These are phyloP conservation scores for Stereocaulon alpinum DNA, from an alignment of 495 filamentous ascomycete genomes.

Conservation along the genomic window DNA sequence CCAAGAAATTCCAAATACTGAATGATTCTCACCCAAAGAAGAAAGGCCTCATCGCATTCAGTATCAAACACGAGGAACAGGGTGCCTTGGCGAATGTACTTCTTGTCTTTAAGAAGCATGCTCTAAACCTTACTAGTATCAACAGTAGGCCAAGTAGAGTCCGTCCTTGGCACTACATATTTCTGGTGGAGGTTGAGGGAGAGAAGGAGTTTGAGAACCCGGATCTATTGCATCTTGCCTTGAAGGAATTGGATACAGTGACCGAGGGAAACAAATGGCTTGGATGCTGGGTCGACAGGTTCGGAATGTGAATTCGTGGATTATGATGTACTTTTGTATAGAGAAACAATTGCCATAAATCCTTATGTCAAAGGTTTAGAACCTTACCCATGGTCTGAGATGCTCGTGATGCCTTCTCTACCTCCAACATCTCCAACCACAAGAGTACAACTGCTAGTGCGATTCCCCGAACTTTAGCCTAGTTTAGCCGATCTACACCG, in stretches of 20 bases:
- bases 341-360: neutral
- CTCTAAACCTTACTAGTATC: slow-evolving; percentile 83
- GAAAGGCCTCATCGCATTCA: slow-evolving; percentile 76
- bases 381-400: neutral
- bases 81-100: slow-evolving; percentile 76
- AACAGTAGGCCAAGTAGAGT: slow-evolving; percentile 70
- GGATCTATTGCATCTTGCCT: slow-evolving; percentile 40
- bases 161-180: slow-evolving; percentile 80
- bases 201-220: slow-evolving; percentile 36
- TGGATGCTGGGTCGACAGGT: slow-evolving; percentile 41
- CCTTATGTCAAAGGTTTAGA: neutral
- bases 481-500: no score
- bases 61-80: slow-evolving; percentile 61
- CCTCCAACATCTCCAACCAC: neutral
- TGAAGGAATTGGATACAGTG: slow-evolving; percentile 38
- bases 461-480: no score
- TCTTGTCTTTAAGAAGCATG: slow-evolving; percentile 58
- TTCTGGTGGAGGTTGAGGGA: slow-evolving; percentile 83
- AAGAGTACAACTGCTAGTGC: neutral
- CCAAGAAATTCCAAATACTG: neutral
- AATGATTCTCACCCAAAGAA: slow-evolving; percentile 24
- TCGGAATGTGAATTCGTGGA: neutral
- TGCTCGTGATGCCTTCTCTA: neutral
- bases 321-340: neutral
- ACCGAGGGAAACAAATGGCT: slow-evolving; percentile 41